These are phyloP conservation scores for Cardiospermum halicacabum DNA, from an alignment of 345 rosid genomes.

Conservation along the genomic window DNA sequence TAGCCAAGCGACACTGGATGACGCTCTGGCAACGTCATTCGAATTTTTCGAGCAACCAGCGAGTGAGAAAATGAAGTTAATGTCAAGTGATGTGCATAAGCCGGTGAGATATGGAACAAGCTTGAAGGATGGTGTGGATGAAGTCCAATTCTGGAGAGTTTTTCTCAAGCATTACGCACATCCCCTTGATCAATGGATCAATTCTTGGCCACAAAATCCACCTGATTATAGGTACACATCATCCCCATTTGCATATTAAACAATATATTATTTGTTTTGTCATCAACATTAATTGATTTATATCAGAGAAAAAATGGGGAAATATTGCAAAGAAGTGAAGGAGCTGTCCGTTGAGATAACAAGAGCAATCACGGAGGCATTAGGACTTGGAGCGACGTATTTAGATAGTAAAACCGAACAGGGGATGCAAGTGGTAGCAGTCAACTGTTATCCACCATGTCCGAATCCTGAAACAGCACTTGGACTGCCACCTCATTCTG, in stretches of 20 bases:
- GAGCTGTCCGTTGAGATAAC: constrained; percentile 38
- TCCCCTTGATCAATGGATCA: constrained; percentile 53
- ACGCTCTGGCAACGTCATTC: constrained; percentile 36
- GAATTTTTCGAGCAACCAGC: constrained; percentile 41
- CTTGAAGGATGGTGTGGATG: constrained; percentile 48
- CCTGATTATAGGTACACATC: constrained; percentile 36
- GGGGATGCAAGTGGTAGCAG: constrained; percentile 58
- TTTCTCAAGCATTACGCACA: constrained; percentile 70
- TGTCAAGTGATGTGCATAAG: constrained; percentile 46
- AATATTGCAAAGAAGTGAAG: constrained; percentile 32
- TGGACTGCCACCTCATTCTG: constrained; percentile 63
- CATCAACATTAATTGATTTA: not conserved
- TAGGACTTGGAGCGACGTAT: constrained; percentile 45
- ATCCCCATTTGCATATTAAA: too few relatives aligned
- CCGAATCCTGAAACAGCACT: constrained; percentile 39
- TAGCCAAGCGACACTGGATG: constrained; percentile 36
- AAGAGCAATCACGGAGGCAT: constrained; percentile 46
- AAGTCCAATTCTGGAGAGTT: constrained; percentile 54
- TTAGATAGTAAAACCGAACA: constrained; percentile 33
- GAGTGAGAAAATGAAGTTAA: constrained; percentile 42
- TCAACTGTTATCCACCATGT: constrained; percentile 60
- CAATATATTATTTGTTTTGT: too few relatives aligned
- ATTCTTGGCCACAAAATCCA: constrained; percentile 61
- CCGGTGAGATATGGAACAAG: constrained; percentile 62
- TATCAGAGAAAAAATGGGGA: constrained; percentile 55